These are phyloP conservation scores for Grosmannia huntii DNA, from an alignment of 2,329 filamentous ascomycete species.

Conservation along the genomic window DNA sequence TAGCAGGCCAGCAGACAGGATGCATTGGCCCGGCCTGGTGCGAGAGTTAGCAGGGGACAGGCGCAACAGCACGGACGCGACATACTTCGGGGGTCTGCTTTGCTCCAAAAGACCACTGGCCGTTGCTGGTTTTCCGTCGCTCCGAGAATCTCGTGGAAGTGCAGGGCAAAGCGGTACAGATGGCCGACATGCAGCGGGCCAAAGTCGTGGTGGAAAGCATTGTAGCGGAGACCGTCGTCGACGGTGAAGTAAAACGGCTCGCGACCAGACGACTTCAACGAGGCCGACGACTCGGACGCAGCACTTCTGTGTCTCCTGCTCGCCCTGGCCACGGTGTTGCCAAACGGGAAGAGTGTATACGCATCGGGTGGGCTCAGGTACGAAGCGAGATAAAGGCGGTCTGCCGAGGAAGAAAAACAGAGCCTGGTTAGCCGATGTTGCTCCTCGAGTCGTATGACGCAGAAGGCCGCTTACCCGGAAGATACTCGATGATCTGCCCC, in stretches of 20 bases:
- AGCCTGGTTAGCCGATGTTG: neutral
- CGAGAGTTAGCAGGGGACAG: constrained; percentile 13
- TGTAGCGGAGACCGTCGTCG: constrained; percentile 86
- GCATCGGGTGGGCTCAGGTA: constrained; percentile 72
- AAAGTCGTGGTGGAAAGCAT: constrained; percentile 97
- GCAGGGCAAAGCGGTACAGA: constrained; percentile 87
- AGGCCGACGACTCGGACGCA: neutral
- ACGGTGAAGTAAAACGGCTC: constrained; percentile 90
- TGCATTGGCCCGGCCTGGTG: constrained; percentile 61
- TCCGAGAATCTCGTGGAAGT: constrained; percentile 88
- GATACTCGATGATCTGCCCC: constrained; percentile 91
- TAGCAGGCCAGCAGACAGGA: constrained; percentile 93
- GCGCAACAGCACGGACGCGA: constrained; percentile 11
- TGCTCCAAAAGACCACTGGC: constrained; percentile 92
- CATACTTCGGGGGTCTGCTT: constrained; percentile 79
- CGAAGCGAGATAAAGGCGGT: constrained; percentile 87
- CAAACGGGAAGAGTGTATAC: constrained; percentile 78
- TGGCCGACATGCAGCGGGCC: constrained; percentile 95
- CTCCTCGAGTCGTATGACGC: neutral
- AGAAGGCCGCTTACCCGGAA: constrained; percentile 55
- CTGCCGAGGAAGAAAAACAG: constrained; percentile 30
- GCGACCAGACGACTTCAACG: constrained; percentile 29
- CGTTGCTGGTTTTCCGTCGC: constrained; percentile 82
- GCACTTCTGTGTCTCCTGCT: constrained; percentile 53
- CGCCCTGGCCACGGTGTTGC: constrained; percentile 44